Evolutionary conservation across 495 filamentous ascomycete genomes (phyloP).

Genomic region (Cetradonia linearis): DNA sequence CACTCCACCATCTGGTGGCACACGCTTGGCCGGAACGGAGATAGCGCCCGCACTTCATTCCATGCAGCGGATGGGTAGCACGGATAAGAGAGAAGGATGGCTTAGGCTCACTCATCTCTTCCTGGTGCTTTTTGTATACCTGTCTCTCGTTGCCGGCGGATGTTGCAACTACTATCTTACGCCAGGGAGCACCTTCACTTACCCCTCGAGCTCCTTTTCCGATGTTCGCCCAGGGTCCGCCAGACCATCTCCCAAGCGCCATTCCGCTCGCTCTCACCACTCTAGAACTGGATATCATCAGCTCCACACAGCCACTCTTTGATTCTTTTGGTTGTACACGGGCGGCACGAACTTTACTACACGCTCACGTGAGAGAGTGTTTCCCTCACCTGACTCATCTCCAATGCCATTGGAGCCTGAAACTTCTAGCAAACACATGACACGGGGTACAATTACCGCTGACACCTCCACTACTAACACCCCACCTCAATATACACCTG

Average conservation of each 20-base stretch:
- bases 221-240: not conserved
- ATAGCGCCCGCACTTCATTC: not conserved
- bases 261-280: not conserved
- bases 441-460: conserved; percentile 7
- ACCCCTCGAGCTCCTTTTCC: not conserved
- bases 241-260: not conserved
- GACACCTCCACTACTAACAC: conserved; percentile 10
- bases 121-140: not conserved
- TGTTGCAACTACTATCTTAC: not conserved
- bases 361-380: not conserved
- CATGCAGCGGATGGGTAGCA: too few species aligned
- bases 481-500: conserved; percentile 19
- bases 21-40: not conserved
- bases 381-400: not conserved
- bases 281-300: too few species aligned
- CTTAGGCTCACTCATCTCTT: not conserved
- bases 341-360: not conserved
- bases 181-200: not conserved
- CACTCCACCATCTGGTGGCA: not conserved
- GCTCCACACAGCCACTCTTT: too few species aligned
- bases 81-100: too few species aligned
- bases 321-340: not conserved
- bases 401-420: conserved; percentile 6
- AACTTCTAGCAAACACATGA: not conserved
- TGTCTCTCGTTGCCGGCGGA: not conserved